Evolutionary conservation across 2,329 filamentous ascomycete genomes (phyloP), one percentile per base, ranked within the genome.

Genomic region (Emmonsia crescens): DNA sequence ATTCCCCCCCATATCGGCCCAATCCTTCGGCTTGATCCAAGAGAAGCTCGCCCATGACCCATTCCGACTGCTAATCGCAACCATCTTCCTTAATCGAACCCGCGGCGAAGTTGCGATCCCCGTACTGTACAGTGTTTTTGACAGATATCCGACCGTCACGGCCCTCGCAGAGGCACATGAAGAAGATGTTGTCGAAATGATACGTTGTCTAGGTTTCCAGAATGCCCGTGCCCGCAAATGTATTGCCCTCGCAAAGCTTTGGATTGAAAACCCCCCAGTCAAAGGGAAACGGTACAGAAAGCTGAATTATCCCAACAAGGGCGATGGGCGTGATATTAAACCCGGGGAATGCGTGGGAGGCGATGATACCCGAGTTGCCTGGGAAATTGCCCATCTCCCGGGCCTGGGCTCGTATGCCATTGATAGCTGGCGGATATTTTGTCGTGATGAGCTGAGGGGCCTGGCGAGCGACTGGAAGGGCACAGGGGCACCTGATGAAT

Each of bases 381-480:
- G 91, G 86, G 92, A 96, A 70, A 88, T 96, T 63, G 91, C 88
- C 0, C 89, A 96, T 72, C 77, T 96, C 62, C 91, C 90, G 0
- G 86, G 89, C 60, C 72, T 82, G 61, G 89, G 91, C 19, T 80
- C 85, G 1, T 96, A 96, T 73, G 89, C 90, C 0, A 79, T 93
- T 57, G 92, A 96, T 73, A 92, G 88, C 70, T 96, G 91, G 89
- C 85, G 92, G 2, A 96, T 96, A 65, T 96, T 96, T 74, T 96
- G 91, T 72, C 84, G 92, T 1, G 92, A 96, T 71, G 79, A 82
- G 38, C 73, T 96, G 29, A 82, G 91, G 8, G 87, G 85, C 0
- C 73, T 85, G 21, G 84, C 87, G 1, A 72, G 75, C 10, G 83
- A 86, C 65, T 90, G 87, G 83, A 86, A 85, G 68, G 88, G 88